Percentiles rank a stretch among this genome's conserved stretches.
Conservation (phyloP, 2,329 filamentous ascomycete species). For the Exophiala calicioides region DNA sequence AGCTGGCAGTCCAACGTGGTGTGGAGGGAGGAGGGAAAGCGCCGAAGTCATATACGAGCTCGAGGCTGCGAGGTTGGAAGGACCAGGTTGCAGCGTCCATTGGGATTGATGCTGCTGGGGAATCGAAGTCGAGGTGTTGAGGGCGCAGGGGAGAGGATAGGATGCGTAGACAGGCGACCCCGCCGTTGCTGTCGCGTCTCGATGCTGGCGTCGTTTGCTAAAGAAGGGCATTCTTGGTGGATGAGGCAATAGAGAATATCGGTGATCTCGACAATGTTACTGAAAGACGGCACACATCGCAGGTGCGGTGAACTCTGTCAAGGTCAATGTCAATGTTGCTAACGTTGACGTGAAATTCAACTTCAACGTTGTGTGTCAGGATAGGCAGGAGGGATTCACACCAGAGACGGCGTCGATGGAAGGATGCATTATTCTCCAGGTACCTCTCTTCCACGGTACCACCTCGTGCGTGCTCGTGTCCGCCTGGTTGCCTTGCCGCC, state of each 20-base stretch:
- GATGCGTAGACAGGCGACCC: slow-evolving; percentile 2
- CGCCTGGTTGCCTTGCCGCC: neutral
- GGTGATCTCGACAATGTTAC: neutral
- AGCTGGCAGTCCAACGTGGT: slow-evolving; percentile 1
- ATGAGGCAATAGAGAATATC: neutral
- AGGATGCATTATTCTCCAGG: no score
- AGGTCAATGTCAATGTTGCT: no score
- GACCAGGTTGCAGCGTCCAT: slow-evolving; percentile 13
- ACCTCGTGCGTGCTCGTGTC: no score
- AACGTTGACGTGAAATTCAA: no score
- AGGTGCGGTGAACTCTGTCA: no score
- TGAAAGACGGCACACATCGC: neutral
- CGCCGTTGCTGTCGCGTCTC: slow-evolving; percentile 7
- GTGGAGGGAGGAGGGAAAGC: slow-evolving; percentile 6
- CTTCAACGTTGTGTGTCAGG: no score
- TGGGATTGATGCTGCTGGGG: slow-evolving; percentile 8
- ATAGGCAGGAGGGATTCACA: no score
- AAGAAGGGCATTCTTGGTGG: slow-evolving; percentile 17
- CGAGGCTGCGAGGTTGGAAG: neutral
- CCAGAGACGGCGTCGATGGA: no score
- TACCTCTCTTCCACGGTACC: no score
- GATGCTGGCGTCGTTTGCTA: slow-evolving; percentile 12
- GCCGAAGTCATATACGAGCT: slow-evolving; percentile 11
- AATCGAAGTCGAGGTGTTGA: slow-evolving; percentile 2
- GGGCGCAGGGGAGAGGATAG: slow-evolving; percentile 4